Conservation (phyloP, 1,284 basidiomycete genomes). For the Austroboletus olivaceoglutinosus region DNA sequence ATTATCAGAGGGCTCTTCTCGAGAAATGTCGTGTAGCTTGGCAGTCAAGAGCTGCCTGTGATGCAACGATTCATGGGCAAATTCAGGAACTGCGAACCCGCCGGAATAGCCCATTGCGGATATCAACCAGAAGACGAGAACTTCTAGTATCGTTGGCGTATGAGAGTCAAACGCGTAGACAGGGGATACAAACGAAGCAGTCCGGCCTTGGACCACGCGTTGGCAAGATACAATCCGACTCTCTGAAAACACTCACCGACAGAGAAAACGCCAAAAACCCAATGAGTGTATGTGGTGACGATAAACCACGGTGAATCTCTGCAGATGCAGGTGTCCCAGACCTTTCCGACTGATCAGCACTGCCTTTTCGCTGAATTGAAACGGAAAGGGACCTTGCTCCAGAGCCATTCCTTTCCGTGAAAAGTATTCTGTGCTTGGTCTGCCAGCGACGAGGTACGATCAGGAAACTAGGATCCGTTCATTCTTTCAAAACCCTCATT, state of each 20-base stretch:
- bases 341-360: constrained; percentile 36
- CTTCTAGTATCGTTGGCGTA: constrained; percentile 47
- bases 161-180: constrained; percentile 40
- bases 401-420: constrained; percentile 45
- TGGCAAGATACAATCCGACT: neutral
- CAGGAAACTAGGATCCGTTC: constrained; percentile 22
- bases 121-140: constrained; percentile 51
- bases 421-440: constrained; percentile 31
- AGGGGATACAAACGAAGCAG: constrained; percentile 46
- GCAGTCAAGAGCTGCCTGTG: constrained; percentile 37
- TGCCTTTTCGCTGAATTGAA: neutral
- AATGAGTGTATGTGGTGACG: constrained; percentile 63
- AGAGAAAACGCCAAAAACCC: constrained; percentile 72
- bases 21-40: constrained; percentile 43
- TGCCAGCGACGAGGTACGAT: constrained; percentile 17
- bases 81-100: constrained; percentile 42
- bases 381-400: constrained; percentile 55
- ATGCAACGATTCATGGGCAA: constrained; percentile 36
- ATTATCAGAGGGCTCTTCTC: constrained; percentile 18
- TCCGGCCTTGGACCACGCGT: constrained; percentile 46
- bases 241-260: constrained; percentile 40
- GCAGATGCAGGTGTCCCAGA: constrained; percentile 63
- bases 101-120: constrained; percentile 46
- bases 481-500: neutral
- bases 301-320: constrained; percentile 61